Percentiles rank a stretch among this genome's conserved stretches.
Evolutionary conservation across 306 rosid species (phyloP).

Genomic region (Castanea sativa): DNA sequence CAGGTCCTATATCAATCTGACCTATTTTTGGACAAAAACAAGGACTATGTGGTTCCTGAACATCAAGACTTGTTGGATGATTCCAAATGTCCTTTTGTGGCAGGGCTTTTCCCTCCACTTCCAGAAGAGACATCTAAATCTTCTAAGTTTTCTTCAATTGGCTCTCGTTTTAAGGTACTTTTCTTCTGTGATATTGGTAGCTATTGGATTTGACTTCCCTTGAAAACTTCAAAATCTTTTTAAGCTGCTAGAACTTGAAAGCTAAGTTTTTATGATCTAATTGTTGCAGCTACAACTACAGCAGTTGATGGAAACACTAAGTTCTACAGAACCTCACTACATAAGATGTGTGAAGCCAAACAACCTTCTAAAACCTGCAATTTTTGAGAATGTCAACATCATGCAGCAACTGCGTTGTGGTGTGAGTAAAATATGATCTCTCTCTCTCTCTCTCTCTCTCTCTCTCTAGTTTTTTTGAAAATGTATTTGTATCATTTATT

Average conservation of each 20-base stretch:
- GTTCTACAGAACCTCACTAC: conserved; percentile 95
- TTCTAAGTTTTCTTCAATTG: conserved; percentile 95
- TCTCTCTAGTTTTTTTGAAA: conserved; percentile 20
- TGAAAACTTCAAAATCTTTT: conserved; percentile 21
- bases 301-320: conserved; percentile 82
- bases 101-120: conserved; percentile 96
- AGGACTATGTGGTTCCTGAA: conserved; percentile 96
- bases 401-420: conserved; percentile 99
- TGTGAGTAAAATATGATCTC: conserved; percentile 56
- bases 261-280: conserved; percentile 27
- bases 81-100: conserved; percentile 91
- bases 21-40: conserved; percentile 97
- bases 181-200: conserved; percentile 11
- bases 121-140: conserved; percentile 91
- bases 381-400: conserved; percentile 89
- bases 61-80: conserved; percentile 86
- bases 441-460: conserved; percentile 30
- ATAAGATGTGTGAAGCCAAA: conserved; percentile 99
- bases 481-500: conserved; percentile 5
- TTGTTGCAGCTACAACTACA: conserved; percentile 92
- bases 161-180: conserved; percentile 93
- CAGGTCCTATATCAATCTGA: conserved; percentile 95
- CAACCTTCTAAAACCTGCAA: conserved; percentile 90
- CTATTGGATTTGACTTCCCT: conserved; percentile 10
- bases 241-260: conserved; percentile 32